Percentiles rank a stretch among this genome's conserved stretches.
These are phyloP conservation scores for Annulohypoxylon bovei DNA, from an alignment of 495 filamentous ascomycete genomes.

Conservation along the genomic window DNA sequence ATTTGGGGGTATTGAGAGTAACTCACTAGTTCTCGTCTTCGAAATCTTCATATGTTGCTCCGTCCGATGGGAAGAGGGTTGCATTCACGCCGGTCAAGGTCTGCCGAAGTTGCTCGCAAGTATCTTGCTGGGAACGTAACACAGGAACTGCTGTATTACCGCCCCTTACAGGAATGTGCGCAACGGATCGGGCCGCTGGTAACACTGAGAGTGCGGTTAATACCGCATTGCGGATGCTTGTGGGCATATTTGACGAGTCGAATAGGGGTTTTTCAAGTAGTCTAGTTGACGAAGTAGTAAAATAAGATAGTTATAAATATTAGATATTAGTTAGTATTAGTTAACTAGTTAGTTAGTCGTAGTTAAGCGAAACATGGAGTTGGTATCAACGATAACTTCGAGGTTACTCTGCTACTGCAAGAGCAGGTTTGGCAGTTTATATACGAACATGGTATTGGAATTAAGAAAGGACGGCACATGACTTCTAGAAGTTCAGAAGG, in stretches of 20 bases:
- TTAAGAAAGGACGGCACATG: neutral
- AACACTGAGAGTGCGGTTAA: slow-evolving; percentile 23
- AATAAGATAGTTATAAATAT: neutral
- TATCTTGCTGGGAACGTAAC: slow-evolving; percentile 5
- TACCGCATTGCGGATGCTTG: slow-evolving; percentile 26
- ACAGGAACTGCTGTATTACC: neutral
- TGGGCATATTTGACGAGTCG: slow-evolving; percentile 12
- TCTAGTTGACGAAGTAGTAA: neutral
- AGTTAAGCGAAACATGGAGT: slow-evolving; percentile 8
- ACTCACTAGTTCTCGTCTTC: slow-evolving; percentile 39
- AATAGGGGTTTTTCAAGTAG: neutral
- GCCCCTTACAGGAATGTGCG: slow-evolving; percentile 11
- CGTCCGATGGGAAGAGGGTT: slow-evolving; percentile 26
- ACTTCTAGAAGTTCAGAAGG: slow-evolving; percentile 15
- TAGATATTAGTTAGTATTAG: neutral
- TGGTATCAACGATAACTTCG: neutral
- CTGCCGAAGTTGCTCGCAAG: slow-evolving; percentile 20
- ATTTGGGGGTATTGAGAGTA: neutral
- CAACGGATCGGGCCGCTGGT: slow-evolving; percentile 15
- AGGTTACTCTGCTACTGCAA: neutral
- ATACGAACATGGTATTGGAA: slow-evolving; percentile 9
- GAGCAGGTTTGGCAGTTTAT: slow-evolving; percentile 15
- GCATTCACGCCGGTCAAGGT: slow-evolving; percentile 12
- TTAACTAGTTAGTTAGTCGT: too few species aligned
- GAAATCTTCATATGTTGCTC: slow-evolving; percentile 13